phyloP scores from a whole-genome alignment of 2,329 filamentous ascomycete species.

The Sarocladiaceae sp. region DNA sequence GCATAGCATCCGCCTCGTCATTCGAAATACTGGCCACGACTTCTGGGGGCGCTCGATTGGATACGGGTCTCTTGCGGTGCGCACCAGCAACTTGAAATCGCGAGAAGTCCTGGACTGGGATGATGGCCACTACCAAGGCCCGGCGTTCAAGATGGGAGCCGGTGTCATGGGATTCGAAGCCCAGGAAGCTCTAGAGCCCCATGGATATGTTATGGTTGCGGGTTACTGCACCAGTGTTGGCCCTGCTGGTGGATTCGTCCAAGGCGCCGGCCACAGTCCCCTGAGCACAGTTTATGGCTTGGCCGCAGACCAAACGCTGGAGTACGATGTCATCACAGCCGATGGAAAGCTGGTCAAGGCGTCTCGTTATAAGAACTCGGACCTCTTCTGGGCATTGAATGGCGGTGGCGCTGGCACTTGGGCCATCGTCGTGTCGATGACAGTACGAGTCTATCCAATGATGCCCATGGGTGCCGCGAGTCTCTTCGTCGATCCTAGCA shows the following conservation, averaged over 20 bases:
- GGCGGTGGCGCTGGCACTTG: conserved; percentile 23
- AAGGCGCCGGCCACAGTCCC: conserved; percentile 52
- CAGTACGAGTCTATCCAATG: neutral
- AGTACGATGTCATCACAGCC: conserved; percentile 47
- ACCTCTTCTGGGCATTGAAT: conserved; percentile 53
- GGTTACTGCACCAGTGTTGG: conserved; percentile 52
- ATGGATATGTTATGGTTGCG: conserved; percentile 43
- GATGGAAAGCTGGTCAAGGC: conserved; percentile 41
- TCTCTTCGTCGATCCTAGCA: conserved; percentile 2
- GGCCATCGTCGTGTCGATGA: neutral
- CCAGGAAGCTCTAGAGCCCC: conserved; percentile 35
- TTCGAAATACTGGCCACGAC: conserved; percentile 23
- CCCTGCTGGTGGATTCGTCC: conserved; percentile 53
- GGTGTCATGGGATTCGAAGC: conserved; percentile 46
- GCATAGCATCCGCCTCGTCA: conserved; percentile 18
- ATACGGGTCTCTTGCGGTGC: conserved; percentile 31
- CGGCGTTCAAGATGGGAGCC: conserved; percentile 47
- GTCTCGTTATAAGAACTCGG: conserved; percentile 38
- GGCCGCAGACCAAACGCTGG: conserved; percentile 50
- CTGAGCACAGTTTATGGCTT: conserved; percentile 48
- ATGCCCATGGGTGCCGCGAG: conserved; percentile 14
- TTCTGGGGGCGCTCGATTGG: conserved; percentile 23
- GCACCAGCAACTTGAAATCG: conserved; percentile 36
- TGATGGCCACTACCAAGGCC: conserved; percentile 37
- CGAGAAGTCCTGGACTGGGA: conserved; percentile 35